phyloP scores from a whole-genome alignment of 148 eudicot species.

The Cornus controversa region DNA sequence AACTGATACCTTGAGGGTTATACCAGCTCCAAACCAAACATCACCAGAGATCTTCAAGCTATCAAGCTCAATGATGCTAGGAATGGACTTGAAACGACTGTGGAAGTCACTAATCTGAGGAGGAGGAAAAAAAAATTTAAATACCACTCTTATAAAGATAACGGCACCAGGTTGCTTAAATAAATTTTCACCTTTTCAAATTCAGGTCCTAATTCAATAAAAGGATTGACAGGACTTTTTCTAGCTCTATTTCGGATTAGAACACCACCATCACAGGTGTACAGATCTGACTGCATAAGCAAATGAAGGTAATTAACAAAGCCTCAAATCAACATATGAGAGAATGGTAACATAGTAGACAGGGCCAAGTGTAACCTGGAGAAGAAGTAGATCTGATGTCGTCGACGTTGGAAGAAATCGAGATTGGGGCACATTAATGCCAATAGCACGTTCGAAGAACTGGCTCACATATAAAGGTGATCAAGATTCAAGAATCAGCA shows the following conservation, averaged over 20 bases:
- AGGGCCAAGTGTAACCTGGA: constrained; percentile 34
- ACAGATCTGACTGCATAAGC: constrained; percentile 51
- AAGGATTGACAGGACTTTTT: constrained; percentile 35
- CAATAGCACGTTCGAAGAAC: constrained; percentile 30
- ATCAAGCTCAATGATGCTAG: constrained; percentile 48
- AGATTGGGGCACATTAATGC: constrained; percentile 35
- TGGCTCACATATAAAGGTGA: constrained; percentile 19
- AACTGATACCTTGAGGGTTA: constrained; percentile 48
- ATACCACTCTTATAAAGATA: not conserved
- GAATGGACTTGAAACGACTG: constrained; percentile 47
- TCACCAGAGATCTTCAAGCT: constrained; percentile 55
- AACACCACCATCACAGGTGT: constrained; percentile 27
- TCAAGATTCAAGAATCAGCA: constrained; percentile 11
- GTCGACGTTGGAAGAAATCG: constrained; percentile 35
- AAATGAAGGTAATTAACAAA: not conserved
- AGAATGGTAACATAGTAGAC: not conserved
- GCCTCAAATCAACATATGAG: constrained; percentile 1
- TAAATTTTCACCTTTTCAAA: constrained; percentile 35
- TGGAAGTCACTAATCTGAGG: constrained; percentile 43
- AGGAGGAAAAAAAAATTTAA: constrained; percentile 1
- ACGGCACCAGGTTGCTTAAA: not conserved
- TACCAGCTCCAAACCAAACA: constrained; percentile 55
- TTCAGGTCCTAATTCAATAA: constrained; percentile 47
- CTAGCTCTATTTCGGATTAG: constrained; percentile 39
- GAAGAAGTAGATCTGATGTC: constrained; percentile 47